A percentile compares a stretch with the other conserved stretches of the same genome.
Conservation (phyloP, 31 red algal species). For the Odonthalia washingtoniensis region DNA sequence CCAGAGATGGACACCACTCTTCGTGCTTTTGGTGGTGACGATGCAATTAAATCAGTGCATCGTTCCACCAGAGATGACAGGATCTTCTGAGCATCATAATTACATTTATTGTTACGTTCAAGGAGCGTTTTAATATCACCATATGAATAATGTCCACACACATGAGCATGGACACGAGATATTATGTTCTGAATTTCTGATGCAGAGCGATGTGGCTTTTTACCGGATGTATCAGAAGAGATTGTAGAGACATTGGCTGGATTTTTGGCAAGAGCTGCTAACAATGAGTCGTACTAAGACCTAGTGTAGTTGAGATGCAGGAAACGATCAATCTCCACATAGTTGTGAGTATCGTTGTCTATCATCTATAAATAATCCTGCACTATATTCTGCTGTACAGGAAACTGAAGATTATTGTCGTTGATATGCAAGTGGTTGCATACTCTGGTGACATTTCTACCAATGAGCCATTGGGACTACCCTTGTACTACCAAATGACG, state of each 20-base stretch:
- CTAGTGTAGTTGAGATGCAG: background rate
- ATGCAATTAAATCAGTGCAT: background rate
- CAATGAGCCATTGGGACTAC: background rate
- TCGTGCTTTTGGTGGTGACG: background rate
- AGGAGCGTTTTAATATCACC: background rate
- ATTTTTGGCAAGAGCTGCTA: background rate
- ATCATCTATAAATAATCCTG: background rate
- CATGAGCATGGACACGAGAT: conserved; percentile 4
- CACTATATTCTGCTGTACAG: background rate
- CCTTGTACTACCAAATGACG: background rate
- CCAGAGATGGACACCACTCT: background rate
- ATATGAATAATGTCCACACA: conserved; percentile 42
- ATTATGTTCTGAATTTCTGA: conserved; percentile 11
- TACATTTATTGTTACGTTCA: conserved; percentile 14
- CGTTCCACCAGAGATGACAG: background rate
- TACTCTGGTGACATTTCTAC: background rate
- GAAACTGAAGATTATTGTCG: conserved; percentile 3
- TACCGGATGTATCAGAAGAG: background rate
- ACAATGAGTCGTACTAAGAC: background rate
- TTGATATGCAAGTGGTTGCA: conserved; percentile 9
- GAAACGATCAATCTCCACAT: background rate
- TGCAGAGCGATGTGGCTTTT: background rate
- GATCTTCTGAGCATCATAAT: background rate
- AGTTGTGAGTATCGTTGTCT: background rate
- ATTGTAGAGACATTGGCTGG: background rate